These are phyloP conservation scores for Erodium moschatum DNA, from an alignment of 441 rosid genomes.

Conservation along the genomic window DNA sequence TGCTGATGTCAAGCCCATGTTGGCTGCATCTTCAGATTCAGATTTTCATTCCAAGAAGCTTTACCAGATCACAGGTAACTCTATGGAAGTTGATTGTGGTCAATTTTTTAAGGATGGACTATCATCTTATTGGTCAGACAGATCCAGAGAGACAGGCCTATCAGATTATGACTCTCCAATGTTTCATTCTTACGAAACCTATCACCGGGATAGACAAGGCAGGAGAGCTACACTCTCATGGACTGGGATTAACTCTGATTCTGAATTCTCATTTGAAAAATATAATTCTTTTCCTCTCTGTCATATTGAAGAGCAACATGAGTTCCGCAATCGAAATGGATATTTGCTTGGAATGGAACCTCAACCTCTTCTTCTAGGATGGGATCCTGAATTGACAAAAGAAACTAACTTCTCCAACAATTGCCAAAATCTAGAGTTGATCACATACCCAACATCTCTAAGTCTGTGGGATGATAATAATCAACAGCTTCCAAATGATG, in stretches of 20 bases:
- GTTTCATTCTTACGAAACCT: constrained; percentile 18
- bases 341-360: constrained; percentile 22
- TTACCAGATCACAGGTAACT: constrained; percentile 21
- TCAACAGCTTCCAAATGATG: constrained; percentile 20
- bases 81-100: constrained; percentile 26
- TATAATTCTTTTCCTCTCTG: constrained; percentile 24
- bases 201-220: constrained; percentile 19
- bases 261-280: constrained; percentile 23
- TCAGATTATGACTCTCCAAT: constrained; percentile 26
- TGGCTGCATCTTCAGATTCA: constrained; percentile 26
- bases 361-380: constrained; percentile 32
- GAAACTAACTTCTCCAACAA: constrained; percentile 27
- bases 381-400: constrained; percentile 31
- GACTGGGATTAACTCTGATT: constrained; percentile 16
- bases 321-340: constrained; percentile 21
- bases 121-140: constrained; percentile 26
- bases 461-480: constrained; percentile 23
- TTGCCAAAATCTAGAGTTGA: constrained; percentile 27
- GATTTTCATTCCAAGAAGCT: constrained; percentile 22
- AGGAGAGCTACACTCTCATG: constrained; percentile 21
- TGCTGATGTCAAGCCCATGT: constrained; percentile 19
- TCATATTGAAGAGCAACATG: constrained; percentile 25
- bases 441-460: constrained; percentile 23
- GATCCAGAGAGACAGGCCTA: constrained; percentile 19
- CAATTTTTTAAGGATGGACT: constrained; percentile 23